phyloP scores from a whole-genome alignment of 495 filamentous ascomycete genomes.

The Podospora didyma region DNA sequence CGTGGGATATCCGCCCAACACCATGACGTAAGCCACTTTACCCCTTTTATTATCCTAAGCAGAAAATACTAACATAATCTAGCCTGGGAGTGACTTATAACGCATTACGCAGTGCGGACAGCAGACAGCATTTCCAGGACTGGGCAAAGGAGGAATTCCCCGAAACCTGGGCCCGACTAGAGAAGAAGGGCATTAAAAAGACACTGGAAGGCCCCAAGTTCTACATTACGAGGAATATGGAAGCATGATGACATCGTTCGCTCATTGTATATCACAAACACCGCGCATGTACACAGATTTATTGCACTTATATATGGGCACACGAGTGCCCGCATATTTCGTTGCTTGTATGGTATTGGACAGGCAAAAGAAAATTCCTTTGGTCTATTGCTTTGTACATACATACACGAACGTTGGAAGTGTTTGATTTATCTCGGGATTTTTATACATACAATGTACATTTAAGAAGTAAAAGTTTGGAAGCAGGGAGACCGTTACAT shows the following conservation, averaged over 20 bases:
- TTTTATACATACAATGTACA: no score
- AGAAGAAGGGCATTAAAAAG: conserved; percentile 37
- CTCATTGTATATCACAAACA: no score
- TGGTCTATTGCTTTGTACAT: not conserved
- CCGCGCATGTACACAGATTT: conserved; percentile 8
- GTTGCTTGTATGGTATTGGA: not conserved
- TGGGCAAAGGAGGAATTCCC: conserved; percentile 69
- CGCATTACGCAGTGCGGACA: conserved; percentile 53
- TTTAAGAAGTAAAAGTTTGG: no score
- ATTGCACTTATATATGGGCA: conserved; percentile 14
- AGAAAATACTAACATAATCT: not conserved
- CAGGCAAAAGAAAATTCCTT: no score
- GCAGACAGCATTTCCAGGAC: conserved; percentile 63
- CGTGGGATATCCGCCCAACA: conserved; percentile 59
- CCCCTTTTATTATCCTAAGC: no score
- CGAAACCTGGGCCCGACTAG: conserved; percentile 61
- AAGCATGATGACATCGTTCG: conserved; percentile 31
- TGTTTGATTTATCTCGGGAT: no score
- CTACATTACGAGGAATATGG: conserved; percentile 39
- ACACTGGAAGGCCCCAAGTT: conserved; percentile 37
- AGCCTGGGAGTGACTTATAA: conserved; percentile 75
- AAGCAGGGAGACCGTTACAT: no score
- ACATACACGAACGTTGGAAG: not conserved
- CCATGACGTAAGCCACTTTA: conserved; percentile 62
- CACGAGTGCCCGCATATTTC: not conserved